Conservation (phyloP, 805 yeast genomes). For the Lipomyces oligophaga region DNA sequence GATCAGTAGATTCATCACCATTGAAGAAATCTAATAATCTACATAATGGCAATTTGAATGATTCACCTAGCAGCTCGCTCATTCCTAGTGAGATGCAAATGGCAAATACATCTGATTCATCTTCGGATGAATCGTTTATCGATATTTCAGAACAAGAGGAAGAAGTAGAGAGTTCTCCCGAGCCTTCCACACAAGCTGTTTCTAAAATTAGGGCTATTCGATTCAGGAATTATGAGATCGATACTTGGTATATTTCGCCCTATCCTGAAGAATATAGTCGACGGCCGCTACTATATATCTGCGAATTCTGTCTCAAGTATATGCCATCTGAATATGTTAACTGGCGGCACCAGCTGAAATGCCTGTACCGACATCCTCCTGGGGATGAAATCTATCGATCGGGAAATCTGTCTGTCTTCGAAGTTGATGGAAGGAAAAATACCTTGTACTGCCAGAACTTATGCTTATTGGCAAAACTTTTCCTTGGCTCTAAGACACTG, state of each 20-base stretch:
- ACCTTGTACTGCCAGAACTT: constrained; percentile 81
- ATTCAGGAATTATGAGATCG: constrained; percentile 68
- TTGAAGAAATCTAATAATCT: too few species aligned
- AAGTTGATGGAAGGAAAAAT: constrained; percentile 85
- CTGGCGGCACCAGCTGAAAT: constrained; percentile 69
- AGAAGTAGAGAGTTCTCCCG: constrained; percentile 3
- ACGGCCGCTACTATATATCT: constrained; percentile 61
- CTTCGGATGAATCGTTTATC: not conserved
- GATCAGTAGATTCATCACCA: not conserved
- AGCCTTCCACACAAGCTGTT: constrained; percentile 33
- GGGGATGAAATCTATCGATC: constrained; percentile 88
- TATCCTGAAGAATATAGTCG: constrained; percentile 81
- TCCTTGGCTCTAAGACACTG: constrained; percentile 83
- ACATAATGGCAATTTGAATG: too few species aligned
- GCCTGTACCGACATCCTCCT: constrained; percentile 72
- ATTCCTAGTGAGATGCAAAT: not conserved
- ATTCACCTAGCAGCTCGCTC: not conserved
- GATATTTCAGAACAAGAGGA: constrained; percentile 4
- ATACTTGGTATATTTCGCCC: constrained; percentile 91
- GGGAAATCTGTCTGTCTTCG: constrained; percentile 69
- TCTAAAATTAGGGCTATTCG: constrained; percentile 59
- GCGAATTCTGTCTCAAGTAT: constrained; percentile 81
- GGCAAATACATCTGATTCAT: not conserved
- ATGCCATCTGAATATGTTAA: constrained; percentile 64
- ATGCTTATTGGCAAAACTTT: constrained; percentile 83